phyloP scores from a whole-genome alignment of 441 rosid genomes.

The Corymbia calophylla region DNA sequence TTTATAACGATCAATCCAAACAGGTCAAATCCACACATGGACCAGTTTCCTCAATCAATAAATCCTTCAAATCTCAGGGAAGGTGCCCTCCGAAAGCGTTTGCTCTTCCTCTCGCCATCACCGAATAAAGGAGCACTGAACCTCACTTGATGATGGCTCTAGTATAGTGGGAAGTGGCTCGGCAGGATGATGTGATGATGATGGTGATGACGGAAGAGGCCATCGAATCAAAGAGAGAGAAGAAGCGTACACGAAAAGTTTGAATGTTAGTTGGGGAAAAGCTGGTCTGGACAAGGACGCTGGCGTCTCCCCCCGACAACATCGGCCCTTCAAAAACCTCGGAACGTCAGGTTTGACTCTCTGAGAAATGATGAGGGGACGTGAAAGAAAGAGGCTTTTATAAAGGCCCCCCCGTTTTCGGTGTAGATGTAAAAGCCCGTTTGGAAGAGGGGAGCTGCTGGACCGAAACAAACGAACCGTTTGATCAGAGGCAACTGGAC shows the following conservation, averaged over 20 bases:
- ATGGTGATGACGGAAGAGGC: neutral
- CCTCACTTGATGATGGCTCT: neutral
- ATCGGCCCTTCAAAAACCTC: neutral
- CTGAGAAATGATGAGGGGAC: neutral
- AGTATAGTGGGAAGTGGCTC: neutral
- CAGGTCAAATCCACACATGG: neutral
- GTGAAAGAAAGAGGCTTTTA: neutral
- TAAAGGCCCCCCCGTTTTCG: neutral
- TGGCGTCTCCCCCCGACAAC: neutral
- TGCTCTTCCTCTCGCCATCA: neutral
- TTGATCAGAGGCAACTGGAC: neutral
- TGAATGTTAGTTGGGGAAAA: neutral
- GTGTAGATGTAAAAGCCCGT: neutral
- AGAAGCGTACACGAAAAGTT: neutral
- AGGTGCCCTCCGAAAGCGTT: neutral
- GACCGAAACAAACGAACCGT: neutral
- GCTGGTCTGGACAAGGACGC: neutral
- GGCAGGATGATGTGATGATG: neutral
- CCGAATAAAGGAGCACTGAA: neutral
- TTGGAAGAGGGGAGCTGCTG: neutral
- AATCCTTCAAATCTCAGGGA: neutral
- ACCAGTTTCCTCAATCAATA: neutral
- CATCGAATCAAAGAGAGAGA: neutral
- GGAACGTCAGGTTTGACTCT: neutral
- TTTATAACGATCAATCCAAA: too few relatives aligned